Conservation (phyloP, 768 basidiomycete genomes). For the Mycena albidolilacea region DNA sequence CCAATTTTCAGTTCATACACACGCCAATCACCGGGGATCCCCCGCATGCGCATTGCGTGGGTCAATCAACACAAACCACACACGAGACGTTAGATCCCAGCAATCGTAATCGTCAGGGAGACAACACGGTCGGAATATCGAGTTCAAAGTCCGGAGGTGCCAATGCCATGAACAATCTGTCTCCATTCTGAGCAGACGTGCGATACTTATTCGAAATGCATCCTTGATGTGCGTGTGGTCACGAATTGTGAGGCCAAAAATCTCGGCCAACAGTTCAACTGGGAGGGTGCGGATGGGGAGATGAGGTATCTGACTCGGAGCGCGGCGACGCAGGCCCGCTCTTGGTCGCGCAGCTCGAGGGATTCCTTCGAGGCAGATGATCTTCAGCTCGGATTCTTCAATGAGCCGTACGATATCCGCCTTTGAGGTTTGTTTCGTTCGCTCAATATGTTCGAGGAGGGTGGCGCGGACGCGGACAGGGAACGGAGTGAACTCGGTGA, state of each 20-base stretch:
- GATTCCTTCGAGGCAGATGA: neutral
- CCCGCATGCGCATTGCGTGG: too few species aligned
- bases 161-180: neutral
- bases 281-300: neutral
- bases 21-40: too few species aligned
- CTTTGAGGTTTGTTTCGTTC: neutral
- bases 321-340: neutral
- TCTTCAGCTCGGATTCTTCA: neutral
- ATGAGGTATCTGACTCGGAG: neutral
- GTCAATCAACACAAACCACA: too few species aligned
- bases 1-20: too few species aligned
- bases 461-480: neutral
- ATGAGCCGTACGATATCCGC: neutral
- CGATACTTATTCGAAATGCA: neutral
- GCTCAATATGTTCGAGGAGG: neutral
- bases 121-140: too few species aligned
- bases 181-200: constrained; percentile 12
- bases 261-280: neutral
- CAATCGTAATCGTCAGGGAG: neutral
- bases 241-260: constrained; percentile 1
- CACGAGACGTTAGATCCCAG: too few species aligned
- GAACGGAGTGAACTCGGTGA: too few species aligned
- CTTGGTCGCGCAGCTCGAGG: neutral
- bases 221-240: neutral
- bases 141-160: constrained; percentile 6